A percentile compares a stretch with the other conserved stretches of the same genome.
phyloP scores from a whole-genome alignment of 2,329 filamentous ascomycete species.

The Simplicillium sp. region DNA sequence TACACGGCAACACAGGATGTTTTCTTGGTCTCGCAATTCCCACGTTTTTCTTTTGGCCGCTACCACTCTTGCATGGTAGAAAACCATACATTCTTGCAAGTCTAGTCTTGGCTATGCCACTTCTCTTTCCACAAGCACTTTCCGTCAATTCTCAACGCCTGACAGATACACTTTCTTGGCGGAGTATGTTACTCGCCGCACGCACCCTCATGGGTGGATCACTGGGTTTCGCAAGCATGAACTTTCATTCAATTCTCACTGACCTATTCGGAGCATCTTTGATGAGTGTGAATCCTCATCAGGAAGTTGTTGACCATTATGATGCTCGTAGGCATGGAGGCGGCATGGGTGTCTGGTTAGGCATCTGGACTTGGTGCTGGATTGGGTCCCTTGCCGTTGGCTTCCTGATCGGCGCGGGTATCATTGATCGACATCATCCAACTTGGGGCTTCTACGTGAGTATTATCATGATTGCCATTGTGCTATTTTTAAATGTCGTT shows the following conservation, averaged over 20 bases:
- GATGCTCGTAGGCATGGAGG: conserved; percentile 68
- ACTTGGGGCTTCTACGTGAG: conserved; percentile 70
- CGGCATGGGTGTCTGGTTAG: conserved; percentile 72
- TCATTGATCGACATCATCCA: conserved; percentile 56
- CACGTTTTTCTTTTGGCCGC: conserved; percentile 62
- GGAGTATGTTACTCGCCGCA: conserved; percentile 51
- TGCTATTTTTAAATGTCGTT: conserved; percentile 60
- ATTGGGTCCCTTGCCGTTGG: conserved; percentile 63
- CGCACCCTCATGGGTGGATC: conserved; percentile 57
- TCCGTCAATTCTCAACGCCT: conserved; percentile 48
- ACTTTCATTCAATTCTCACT: conserved; percentile 60
- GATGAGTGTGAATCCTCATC: conserved; percentile 62
- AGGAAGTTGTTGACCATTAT: conserved; percentile 57
- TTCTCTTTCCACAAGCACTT: conserved; percentile 68
- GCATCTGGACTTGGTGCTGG: conserved; percentile 70
- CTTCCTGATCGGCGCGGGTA: conserved; percentile 60
- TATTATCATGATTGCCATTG: conserved; percentile 55
- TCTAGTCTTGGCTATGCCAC: conserved; percentile 58
- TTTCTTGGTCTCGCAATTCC: conserved; percentile 63
- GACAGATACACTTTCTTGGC: conserved; percentile 45
- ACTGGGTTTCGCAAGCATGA: conserved; percentile 70
- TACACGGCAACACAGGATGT: conserved; percentile 65
- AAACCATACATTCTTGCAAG: conserved; percentile 68
- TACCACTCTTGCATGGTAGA: conserved; percentile 65
- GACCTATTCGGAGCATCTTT: conserved; percentile 71